Evolutionary conservation across 2,329 filamentous ascomycete species (phyloP).

Genomic region (Neonectria punicea): DNA sequence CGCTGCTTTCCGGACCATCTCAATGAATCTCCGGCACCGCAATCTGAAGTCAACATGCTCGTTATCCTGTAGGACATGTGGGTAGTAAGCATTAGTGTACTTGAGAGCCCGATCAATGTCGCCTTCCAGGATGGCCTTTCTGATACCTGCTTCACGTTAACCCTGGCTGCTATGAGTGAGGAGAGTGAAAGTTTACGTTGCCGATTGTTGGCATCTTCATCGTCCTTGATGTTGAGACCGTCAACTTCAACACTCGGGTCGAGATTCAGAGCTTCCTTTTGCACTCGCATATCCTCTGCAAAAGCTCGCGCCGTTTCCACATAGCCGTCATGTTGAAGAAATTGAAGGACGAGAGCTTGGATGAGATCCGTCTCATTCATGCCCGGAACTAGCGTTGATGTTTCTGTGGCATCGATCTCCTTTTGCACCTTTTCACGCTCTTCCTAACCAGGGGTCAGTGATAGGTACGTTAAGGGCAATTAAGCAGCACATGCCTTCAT

Average conservation of each 20-base stretch:
- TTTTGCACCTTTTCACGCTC: conserved; percentile 68
- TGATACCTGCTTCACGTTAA: conserved; percentile 71
- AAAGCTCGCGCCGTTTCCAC: conserved; percentile 93
- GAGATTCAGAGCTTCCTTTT: conserved; percentile 75
- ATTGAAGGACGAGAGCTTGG: conserved; percentile 84
- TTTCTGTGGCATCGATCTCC: conserved; percentile 68
- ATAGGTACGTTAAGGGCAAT: neutral
- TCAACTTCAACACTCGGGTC: conserved; percentile 63
- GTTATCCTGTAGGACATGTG: conserved; percentile 81
- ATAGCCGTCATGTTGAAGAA: conserved; percentile 93
- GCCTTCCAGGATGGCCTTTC: conserved; percentile 86
- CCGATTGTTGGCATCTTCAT: conserved; percentile 85
- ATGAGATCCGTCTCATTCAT: conserved; percentile 81
- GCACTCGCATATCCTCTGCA: conserved; percentile 79
- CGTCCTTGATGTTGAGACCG: conserved; percentile 77
- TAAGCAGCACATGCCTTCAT: conserved; percentile 69
- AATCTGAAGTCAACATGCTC: conserved; percentile 89
- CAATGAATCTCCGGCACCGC: conserved; percentile 90
- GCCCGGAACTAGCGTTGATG: conserved; percentile 69
- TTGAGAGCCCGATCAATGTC: conserved; percentile 93
- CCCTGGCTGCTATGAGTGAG: neutral
- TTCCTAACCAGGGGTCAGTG: conserved; percentile 54
- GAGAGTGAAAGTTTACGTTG: conserved; percentile 70
- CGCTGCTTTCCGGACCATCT: conserved; percentile 84
- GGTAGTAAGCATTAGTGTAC: conserved; percentile 81